These are phyloP conservation scores for Fusarium sp. DNA, from an alignment of 2,329 filamentous ascomycete species.

Conservation along the genomic window DNA sequence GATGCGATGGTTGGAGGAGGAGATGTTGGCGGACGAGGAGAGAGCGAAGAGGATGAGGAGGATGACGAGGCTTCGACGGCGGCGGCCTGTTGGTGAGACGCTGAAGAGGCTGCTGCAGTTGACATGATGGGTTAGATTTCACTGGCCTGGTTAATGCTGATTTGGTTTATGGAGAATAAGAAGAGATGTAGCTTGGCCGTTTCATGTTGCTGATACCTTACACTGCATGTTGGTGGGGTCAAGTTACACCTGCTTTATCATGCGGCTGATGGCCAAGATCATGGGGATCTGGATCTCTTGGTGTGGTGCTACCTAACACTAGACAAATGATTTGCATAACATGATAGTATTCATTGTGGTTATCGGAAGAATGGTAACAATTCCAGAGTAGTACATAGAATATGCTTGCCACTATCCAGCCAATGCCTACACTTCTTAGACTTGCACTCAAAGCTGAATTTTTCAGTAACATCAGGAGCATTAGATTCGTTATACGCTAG, in stretches of 20 bases:
- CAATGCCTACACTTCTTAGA: neutral
- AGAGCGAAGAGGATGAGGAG: constrained; percentile 40
- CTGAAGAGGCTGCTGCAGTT: constrained; percentile 19
- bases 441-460: neutral
- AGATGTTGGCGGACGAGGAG: constrained; percentile 45
- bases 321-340: neutral
- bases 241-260: constrained; percentile 34
- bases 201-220: constrained; percentile 35
- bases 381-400: too few species aligned
- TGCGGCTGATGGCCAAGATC: constrained; percentile 40
- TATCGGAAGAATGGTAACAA: too few species aligned
- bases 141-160: constrained; percentile 10
- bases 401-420: neutral
- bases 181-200: constrained; percentile 28
- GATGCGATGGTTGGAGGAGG: constrained; percentile 47
- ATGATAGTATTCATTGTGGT: neutral
- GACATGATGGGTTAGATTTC: constrained; percentile 28
- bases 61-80: constrained; percentile 38
- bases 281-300: constrained; percentile 31
- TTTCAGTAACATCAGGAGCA: constrained; percentile 30
- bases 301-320: neutral
- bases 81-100: constrained; percentile 24
- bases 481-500: constrained; percentile 48
- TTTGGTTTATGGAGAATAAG: constrained; percentile 8
- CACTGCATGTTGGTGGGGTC: constrained; percentile 43